Evolutionary conservation across 352 stramenopile genomes (phyloP).

Genomic region (Phytophthora vignae): DNA sequence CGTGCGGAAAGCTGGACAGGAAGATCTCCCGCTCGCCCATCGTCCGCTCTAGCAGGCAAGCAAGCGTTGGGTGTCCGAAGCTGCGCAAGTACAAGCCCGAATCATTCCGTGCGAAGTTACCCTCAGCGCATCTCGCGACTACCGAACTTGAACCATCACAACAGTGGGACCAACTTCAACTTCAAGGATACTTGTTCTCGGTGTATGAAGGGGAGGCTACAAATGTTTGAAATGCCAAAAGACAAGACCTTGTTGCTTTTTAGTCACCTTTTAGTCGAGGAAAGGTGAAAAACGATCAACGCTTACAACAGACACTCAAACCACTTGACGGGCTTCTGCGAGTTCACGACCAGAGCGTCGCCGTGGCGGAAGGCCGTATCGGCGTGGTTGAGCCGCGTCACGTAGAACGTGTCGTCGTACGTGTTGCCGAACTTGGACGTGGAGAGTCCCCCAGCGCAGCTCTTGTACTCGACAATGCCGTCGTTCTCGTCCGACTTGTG

Average conservation of each 20-base stretch:
- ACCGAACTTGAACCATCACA: not conserved
- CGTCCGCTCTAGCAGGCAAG: not conserved
- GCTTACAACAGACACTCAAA: constrained; percentile 39
- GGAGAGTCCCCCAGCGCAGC: constrained; percentile 36
- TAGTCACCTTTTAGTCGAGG: not conserved
- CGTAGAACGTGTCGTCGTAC: constrained; percentile 37
- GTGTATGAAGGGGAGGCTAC: not conserved
- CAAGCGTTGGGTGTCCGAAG: not conserved
- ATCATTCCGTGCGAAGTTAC: no score
- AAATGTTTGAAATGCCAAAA: not conserved
- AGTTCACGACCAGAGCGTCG: constrained; percentile 41
- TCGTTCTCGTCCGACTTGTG: constrained; percentile 41
- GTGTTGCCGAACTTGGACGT: constrained; percentile 34
- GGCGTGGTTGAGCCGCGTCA: constrained; percentile 45
- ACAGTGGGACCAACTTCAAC: constrained; percentile 1
- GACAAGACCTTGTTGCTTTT: not conserved
- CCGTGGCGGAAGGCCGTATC: constrained; percentile 49
- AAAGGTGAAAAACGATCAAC: not conserved
- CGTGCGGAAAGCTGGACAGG: not conserved
- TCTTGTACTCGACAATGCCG: constrained; percentile 45
- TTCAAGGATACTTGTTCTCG: not conserved
- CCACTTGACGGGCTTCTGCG: constrained; percentile 47
- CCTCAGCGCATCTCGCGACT: no score
- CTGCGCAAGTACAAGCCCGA: no score
- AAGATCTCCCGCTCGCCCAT: not conserved